A percentile compares a stretch with the other conserved stretches of the same genome.
Conservation (phyloP, 768 basidiomycete species). For the Cubamyces lactineus region DNA sequence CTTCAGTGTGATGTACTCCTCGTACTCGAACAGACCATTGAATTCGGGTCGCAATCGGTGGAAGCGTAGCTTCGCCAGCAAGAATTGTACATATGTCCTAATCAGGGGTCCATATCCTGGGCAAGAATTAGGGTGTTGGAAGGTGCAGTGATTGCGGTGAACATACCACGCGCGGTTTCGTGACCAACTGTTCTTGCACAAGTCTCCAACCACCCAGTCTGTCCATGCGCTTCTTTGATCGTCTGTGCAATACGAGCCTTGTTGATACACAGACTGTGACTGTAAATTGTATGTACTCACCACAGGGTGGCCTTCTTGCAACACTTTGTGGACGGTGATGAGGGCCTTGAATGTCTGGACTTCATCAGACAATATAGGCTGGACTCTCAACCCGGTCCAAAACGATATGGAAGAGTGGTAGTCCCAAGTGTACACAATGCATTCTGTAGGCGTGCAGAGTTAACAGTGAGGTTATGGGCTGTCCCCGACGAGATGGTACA, state of each 20-base stretch:
- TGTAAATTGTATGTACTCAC: constrained; percentile 47
- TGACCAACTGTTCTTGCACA: constrained; percentile 87
- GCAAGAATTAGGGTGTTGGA: not conserved
- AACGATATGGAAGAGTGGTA: constrained; percentile 97
- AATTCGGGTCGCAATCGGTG: constrained; percentile 96
- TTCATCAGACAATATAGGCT: constrained; percentile 96
- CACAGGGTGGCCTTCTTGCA: constrained; percentile 96
- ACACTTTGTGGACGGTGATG: constrained; percentile 95
- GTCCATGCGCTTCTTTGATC: constrained; percentile 94
- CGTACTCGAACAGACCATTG: constrained; percentile 98
- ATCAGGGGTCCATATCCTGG: constrained; percentile 92
- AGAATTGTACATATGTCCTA: constrained; percentile 93
- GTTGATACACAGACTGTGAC: constrained; percentile 15
- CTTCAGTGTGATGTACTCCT: constrained; percentile 96
- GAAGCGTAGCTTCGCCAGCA: constrained; percentile 93
- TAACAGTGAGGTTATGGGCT: not conserved
- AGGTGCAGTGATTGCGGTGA: not conserved
- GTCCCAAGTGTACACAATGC: constrained; percentile 99
- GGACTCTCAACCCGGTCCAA: constrained; percentile 96
- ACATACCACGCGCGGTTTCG: constrained; percentile 75
- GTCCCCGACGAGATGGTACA: constrained; percentile 23
- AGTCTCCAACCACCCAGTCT: constrained; percentile 98
- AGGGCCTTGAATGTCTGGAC: constrained; percentile 98
- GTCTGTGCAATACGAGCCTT: constrained; percentile 53
- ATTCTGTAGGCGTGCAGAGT: constrained; percentile 56